Evolutionary conservation across 2,329 filamentous ascomycete species (phyloP).

Genomic region (Phyllosticta capitalensis): DNA sequence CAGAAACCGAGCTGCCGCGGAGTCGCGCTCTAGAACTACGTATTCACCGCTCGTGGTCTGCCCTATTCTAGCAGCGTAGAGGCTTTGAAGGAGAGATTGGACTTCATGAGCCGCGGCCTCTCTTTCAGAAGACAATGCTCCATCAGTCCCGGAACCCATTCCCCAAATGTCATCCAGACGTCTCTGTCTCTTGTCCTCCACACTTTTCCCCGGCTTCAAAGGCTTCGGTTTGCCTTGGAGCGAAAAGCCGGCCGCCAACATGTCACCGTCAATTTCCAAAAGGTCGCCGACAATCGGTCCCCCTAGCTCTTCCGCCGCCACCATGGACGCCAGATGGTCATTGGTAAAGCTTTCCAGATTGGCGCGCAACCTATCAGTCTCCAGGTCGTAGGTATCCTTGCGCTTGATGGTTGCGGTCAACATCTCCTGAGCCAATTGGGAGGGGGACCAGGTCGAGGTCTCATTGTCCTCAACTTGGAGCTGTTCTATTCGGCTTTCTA

Average conservation of each 20-base stretch:
- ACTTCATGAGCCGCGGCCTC: slow-evolving; percentile 41
- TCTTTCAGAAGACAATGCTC: slow-evolving; percentile 31
- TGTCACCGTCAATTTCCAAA: slow-evolving; percentile 52
- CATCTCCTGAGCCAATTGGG: slow-evolving; percentile 53
- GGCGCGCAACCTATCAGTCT: slow-evolving; percentile 52
- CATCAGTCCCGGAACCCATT: slow-evolving; percentile 10
- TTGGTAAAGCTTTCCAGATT: slow-evolving; percentile 63
- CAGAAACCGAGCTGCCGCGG: slow-evolving; percentile 44
- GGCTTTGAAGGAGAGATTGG: slow-evolving; percentile 35
- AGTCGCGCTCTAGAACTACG: slow-evolving; percentile 39
- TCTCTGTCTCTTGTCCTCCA: slow-evolving; percentile 33
- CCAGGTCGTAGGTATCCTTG: slow-evolving; percentile 50
- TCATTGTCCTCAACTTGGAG: slow-evolving; percentile 50
- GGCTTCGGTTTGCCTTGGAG: slow-evolving; percentile 37
- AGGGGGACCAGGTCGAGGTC: slow-evolving; percentile 48
- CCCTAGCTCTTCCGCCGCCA: slow-evolving; percentile 75
- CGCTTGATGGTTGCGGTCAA: slow-evolving; percentile 51
- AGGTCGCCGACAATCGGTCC: slow-evolving; percentile 72
- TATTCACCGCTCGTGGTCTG: slow-evolving; percentile 35
- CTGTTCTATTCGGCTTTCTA: slow-evolving; percentile 49
- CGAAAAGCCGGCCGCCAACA: slow-evolving; percentile 44
- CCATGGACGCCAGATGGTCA: slow-evolving; percentile 58
- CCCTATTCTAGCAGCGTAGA: slow-evolving; percentile 33
- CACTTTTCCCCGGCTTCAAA: slow-evolving; percentile 24
- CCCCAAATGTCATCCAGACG: slow-evolving; percentile 44